These are phyloP conservation scores for Elaeis guineensis DNA, from an alignment of 176 grass and related monocot species.

Conservation along the genomic window DNA sequence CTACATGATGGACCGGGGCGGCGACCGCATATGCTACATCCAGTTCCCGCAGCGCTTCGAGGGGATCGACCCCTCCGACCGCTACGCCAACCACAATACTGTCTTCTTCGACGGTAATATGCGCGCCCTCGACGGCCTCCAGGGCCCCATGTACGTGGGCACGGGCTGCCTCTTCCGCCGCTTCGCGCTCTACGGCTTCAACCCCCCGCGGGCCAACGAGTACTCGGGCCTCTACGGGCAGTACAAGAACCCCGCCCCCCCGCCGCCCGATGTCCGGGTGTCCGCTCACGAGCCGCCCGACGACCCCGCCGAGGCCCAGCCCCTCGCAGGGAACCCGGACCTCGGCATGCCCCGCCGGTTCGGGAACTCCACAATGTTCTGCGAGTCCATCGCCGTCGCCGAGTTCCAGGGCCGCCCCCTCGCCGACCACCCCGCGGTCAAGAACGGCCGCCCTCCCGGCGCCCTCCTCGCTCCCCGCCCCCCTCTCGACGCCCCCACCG, in stretches of 20 bases:
- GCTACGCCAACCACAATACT: conserved; percentile 59
- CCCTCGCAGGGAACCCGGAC: conserved; percentile 33
- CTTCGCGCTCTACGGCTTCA: conserved; percentile 42
- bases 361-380: conserved; percentile 59
- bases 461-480: conserved; percentile 41
- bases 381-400: conserved; percentile 55
- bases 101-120: conserved; percentile 92
- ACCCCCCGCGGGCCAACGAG: conserved; percentile 39
- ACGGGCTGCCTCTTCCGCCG: conserved; percentile 46
- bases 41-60: conserved; percentile 58
- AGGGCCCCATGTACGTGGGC: conserved; percentile 54
- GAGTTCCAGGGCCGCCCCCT: conserved; percentile 87
- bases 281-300: conserved; percentile 7
- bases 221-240: conserved; percentile 41
- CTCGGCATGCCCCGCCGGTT: conserved; percentile 47
- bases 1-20: conserved; percentile 93
- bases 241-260: conserved; percentile 23
- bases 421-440: conserved; percentile 63
- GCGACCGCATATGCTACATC: conserved; percentile 75
- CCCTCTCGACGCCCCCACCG: conserved; percentile 47
- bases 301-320: conserved; percentile 7
- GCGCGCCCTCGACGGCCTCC: conserved; percentile 46
- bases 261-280: not conserved
- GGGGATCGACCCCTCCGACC: conserved; percentile 54
- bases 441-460: conserved; percentile 63